Base-by-base conservation (phyloP, 2,329 filamentous ascomycete genomes). In the Sclerotinia subarctica region DNA sequence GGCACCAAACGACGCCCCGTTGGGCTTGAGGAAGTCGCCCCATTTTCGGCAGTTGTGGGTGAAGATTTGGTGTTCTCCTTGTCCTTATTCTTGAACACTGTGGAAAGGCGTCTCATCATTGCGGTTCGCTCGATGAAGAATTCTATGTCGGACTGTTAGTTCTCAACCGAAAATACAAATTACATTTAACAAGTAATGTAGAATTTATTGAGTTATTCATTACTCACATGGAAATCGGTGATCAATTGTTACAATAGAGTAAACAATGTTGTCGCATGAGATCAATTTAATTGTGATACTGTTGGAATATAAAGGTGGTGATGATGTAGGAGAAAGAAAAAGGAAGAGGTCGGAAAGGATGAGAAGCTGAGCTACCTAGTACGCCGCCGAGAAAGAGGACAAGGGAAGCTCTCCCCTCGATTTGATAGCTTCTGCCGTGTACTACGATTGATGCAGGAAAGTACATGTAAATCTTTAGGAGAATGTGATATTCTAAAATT, bases 11-110 rank as follows among this genome's bases (percentile, higher is more conserved):
- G 68, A 53, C 57, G 44, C 52, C 21, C 46, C 38, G 53, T 46
- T 32, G n/a, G 35, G 8, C 49, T 59, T 59, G 52, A 49, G 24
- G 56, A 38, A 53, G 35, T 62, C 29, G 46, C 38, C 46, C 47
- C 65, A 67, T 67, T 46, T 26, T 63, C 56, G 8, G n/a, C 47
- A 24, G 24, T 29, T 15, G 44, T 15, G 21, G 65, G 32, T 29
- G 46, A 42, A 5, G 56, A 5, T 46, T 63, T 66, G 2, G 11
- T 46, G 10, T 56, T 66, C 29, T 69, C 62, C 42, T 68, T 62
- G 59, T 69, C 69, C 19, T 70, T 68, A 13, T 38, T 69, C 35
- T 64, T 67, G 35, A 70, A 70, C n/a, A 68, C 59, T 19, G 53
- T 67, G 15, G 68, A 46, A 11, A 69, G 51, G 2, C 68, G 64